Conservation (phyloP, 1,284 basidiomycete species). For the Lentinula novae-zelandiae region DNA sequence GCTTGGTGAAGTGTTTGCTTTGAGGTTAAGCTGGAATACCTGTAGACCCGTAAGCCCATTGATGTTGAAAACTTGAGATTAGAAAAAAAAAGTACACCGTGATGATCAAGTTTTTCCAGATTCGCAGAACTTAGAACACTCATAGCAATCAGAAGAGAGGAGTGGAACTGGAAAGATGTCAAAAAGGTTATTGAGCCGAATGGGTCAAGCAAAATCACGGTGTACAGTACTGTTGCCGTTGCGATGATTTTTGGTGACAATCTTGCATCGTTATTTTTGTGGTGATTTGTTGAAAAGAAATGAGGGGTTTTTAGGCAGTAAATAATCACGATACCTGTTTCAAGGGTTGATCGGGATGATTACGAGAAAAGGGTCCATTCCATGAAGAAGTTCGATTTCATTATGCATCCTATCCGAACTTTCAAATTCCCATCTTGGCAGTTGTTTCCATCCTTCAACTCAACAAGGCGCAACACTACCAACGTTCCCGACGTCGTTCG, state of each 20-base stretch:
- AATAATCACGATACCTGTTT: neutral
- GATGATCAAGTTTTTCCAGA: neutral
- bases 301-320: neutral
- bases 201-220: neutral
- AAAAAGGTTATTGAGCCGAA: neutral
- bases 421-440: slow-evolving; percentile 19
- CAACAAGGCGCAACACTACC: slow-evolving; percentile 4
- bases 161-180: neutral
- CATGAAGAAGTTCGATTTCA: slow-evolving; percentile 16
- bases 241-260: neutral
- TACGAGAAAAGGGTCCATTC: slow-evolving; percentile 13
- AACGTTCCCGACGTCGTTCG: slow-evolving; percentile 11
- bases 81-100: neutral
- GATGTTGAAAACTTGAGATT: neutral
- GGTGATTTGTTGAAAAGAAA: neutral
- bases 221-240: neutral
- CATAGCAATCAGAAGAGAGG: neutral
- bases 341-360: slow-evolving; percentile 14
- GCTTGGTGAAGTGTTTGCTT: neutral
- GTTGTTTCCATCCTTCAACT: slow-evolving; percentile 13
- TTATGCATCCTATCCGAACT: slow-evolving; percentile 16
- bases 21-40: neutral
- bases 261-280: neutral
- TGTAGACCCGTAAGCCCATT: neutral
- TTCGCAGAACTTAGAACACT: neutral